Evolutionary conservation across 179 eudicot genomes (phyloP).

Genomic region (Beta lomatogona): DNA sequence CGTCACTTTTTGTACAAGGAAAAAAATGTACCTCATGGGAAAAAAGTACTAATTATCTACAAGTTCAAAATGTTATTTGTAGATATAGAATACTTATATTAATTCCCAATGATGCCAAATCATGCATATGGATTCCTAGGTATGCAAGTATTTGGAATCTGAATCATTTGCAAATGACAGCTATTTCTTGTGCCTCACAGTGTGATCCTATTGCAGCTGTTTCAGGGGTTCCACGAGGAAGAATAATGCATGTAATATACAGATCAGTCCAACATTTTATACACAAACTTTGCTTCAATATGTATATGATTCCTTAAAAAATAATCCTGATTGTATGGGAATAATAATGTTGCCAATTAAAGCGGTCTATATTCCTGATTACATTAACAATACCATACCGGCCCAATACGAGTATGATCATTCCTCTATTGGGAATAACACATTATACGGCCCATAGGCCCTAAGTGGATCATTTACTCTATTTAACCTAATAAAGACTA

Average conservation of each 20-base stretch:
- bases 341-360: too few relatives aligned
- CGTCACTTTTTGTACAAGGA: constrained; percentile 33
- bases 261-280: too few relatives aligned
- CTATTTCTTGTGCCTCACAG: not conserved
- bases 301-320: too few relatives aligned
- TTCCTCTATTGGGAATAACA: too few relatives aligned
- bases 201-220: not conserved
- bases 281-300: too few relatives aligned
- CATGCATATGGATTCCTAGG: not conserved
- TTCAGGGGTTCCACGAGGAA: not conserved
- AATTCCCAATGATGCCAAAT: not conserved
- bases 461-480: too few relatives aligned
- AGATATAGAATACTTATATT: not conserved
- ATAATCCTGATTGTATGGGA: too few relatives aligned
- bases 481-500: too few relatives aligned
- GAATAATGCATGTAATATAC: not conserved
- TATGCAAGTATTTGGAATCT: not conserved
- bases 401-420: too few relatives aligned
- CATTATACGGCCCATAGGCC: too few relatives aligned
- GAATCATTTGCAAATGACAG: not conserved
- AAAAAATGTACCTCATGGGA: not conserved
- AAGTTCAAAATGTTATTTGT: not conserved
- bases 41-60: not conserved
- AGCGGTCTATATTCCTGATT: too few relatives aligned
- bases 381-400: too few relatives aligned